Evolutionary conservation across 768 basidiomycete genomes (phyloP), one percentile per base, ranked within the genome.

Genomic region (Phlebiopsis flavidoalba): DNA sequence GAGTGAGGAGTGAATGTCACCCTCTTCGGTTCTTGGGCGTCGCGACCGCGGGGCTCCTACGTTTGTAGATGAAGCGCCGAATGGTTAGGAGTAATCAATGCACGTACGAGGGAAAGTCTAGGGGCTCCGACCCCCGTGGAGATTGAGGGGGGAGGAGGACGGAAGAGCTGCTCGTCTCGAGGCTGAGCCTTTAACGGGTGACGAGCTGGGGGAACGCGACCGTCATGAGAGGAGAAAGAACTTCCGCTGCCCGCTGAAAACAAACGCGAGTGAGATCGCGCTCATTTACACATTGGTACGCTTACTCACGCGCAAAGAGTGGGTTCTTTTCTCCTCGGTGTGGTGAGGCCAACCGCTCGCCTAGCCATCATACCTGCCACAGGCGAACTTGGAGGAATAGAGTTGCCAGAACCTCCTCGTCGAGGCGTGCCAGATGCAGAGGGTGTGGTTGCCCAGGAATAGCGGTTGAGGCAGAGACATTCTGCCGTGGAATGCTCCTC

Each of bases 1-100:
- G 51, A 87, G 72, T 12, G 91, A 88, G 6, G 94, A 94, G 70
- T 95, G 93, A 43, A 97, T 95, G 67, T 97, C 95, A 3, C 95
- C n/a, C 94, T 37, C 95, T 84, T 36, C 86, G 81, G 65, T 89
- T 89, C 69, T 80, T 84, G 14, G 84, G 91, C 0, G 91, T 90
- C 66, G 71, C 72, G 33, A 70, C 69, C 5, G 75, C 70, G 15
- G 85, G 86, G 64, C 81, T 85, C 72, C 85, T 86, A 64, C 19
- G 48, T 43, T n/a, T 35, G 22, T 12, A 3, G 37, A 17, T 1
- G 59, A 60, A 40, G 0, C 11, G 14, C 36, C 45, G 35, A 17
- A 33, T 26, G 43, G 7, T 12, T 17, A 49, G 53, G 55, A 57
- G 24, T 15, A 14, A 60, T 31, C 43, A 26, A 53, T 26, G 33